Evolutionary conservation across 1,284 basidiomycete species (phyloP).

Genomic region (Malassezia caprae): DNA sequence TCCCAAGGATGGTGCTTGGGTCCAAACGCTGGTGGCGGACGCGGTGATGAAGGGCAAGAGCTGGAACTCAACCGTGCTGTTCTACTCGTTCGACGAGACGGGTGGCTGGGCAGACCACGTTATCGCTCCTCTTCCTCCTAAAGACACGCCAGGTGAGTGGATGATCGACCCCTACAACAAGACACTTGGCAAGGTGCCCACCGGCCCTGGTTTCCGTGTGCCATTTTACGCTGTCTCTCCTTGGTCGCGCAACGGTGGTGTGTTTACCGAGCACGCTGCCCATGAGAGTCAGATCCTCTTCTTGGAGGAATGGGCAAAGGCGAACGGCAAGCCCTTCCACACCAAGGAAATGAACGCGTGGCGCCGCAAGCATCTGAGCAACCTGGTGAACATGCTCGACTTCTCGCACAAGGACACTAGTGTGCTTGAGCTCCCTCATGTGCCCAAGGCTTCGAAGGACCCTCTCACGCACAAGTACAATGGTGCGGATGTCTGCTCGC

Average conservation of each 20-base stretch:
- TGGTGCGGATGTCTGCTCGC: constrained; percentile 15
- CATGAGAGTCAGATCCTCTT: constrained; percentile 38
- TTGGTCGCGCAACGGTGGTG: constrained; percentile 30
- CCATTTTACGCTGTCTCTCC: constrained; percentile 37
- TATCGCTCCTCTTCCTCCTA: constrained; percentile 13
- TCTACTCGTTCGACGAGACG: constrained; percentile 40
- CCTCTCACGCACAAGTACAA: constrained; percentile 19
- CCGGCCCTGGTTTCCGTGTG: constrained; percentile 38
- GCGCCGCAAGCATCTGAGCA: constrained; percentile 31
- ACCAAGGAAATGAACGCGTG: constrained; percentile 27
- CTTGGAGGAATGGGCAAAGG: constrained; percentile 35
- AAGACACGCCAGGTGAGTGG: constrained; percentile 27
- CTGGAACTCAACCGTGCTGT: constrained; percentile 26
- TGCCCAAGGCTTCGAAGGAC: constrained; percentile 19
- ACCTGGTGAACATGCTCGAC: constrained; percentile 34
- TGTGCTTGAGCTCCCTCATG: constrained; percentile 12
- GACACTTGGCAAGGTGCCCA: constrained; percentile 19
- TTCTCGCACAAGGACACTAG: constrained; percentile 23
- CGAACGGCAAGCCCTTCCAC: constrained; percentile 26
- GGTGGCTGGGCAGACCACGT: constrained; percentile 40
- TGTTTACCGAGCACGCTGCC: constrained; percentile 31
- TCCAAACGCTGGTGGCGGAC: constrained; percentile 33
- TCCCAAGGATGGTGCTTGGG: constrained; percentile 30
- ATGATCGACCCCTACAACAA: constrained; percentile 29
- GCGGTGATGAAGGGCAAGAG: constrained; percentile 27